Conservation (phyloP, 2,329 filamentous ascomycete species). For the Fonsecaea erecta region DNA sequence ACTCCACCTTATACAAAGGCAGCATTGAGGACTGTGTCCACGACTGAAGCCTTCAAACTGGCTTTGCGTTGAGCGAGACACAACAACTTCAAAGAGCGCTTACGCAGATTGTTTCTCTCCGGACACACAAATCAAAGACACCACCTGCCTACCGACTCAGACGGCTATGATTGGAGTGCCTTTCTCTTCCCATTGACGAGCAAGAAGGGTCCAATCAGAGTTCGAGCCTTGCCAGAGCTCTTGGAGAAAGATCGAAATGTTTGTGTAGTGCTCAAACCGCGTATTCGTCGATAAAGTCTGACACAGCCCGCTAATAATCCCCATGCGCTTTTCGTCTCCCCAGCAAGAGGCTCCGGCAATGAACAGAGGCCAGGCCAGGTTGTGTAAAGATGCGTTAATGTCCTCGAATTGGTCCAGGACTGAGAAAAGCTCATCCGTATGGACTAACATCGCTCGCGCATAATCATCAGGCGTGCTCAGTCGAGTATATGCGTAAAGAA, state of each 20-base stretch:
- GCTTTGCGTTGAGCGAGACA: not conserved
- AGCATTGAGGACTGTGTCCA: not conserved
- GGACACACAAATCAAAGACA: not conserved
- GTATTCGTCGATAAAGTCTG: not conserved
- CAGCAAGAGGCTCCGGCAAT: conserved; percentile 11
- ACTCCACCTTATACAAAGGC: not conserved
- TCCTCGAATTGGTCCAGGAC: conserved; percentile 10
- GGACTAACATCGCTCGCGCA: not conserved
- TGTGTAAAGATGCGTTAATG: conserved; percentile 5
- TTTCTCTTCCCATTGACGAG: conserved; percentile 7
- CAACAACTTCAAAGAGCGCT: not conserved
- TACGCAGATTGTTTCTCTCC: not conserved
- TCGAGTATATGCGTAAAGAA: conserved; percentile 2
- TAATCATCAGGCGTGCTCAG: not conserved
- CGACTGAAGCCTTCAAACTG: not conserved
- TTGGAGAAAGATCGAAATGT: conserved; percentile 3
- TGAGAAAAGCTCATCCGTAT: conserved; percentile 6
- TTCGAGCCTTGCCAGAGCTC: conserved; percentile 10
- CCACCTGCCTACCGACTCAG: not conserved
- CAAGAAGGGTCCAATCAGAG: conserved; percentile 10
- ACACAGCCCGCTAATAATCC: not conserved
- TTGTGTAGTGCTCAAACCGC: conserved; percentile 10
- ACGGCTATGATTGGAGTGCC: conserved; percentile 5
- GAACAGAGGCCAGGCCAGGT: conserved; percentile 13
- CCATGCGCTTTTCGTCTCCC: not conserved